Evolutionary conservation across 345 rosid species (phyloP).

Genomic region (Raphanus raphanistrum): DNA sequence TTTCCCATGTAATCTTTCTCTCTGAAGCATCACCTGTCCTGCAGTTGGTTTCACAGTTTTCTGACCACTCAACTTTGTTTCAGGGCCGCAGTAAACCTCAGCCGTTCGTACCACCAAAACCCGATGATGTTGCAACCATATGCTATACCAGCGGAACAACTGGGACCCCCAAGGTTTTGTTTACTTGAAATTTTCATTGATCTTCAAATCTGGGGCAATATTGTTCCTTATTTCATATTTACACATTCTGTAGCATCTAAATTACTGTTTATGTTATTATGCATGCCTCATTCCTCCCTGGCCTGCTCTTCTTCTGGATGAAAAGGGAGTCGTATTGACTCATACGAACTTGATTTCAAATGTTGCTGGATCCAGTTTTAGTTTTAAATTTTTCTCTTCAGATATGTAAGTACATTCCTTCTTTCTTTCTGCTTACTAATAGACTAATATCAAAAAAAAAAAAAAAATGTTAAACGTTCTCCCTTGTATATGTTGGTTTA

Average conservation of each 20-base stretch:
- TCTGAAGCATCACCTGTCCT: background rate
- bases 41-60: constrained; percentile 24
- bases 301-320: constrained; percentile 23
- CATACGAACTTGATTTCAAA: constrained; percentile 86
- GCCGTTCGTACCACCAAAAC: constrained; percentile 70
- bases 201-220: constrained; percentile 3
- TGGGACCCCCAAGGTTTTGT: constrained; percentile 89
- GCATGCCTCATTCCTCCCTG: constrained; percentile 27
- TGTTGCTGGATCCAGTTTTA: constrained; percentile 68
- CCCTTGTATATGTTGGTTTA: background rate
- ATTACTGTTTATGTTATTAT: constrained; percentile 8
- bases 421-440: constrained; percentile 12
- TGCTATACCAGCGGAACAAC: constrained; percentile 99
- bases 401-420: constrained; percentile 67
- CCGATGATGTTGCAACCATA: constrained; percentile 85
- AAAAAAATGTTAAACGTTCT: background rate
- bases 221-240: background rate
- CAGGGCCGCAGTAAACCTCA: constrained; percentile 71
- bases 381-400: constrained; percentile 61
- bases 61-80: constrained; percentile 34
- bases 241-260: constrained; percentile 26
- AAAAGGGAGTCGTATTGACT: constrained; percentile 81
- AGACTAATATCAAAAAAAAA: background rate
- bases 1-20: constrained; percentile 2
- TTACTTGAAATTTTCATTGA: constrained; percentile 11